Conservation (phyloP, 2,329 filamentous ascomycete species). For the Alternaria triticina region DNA sequence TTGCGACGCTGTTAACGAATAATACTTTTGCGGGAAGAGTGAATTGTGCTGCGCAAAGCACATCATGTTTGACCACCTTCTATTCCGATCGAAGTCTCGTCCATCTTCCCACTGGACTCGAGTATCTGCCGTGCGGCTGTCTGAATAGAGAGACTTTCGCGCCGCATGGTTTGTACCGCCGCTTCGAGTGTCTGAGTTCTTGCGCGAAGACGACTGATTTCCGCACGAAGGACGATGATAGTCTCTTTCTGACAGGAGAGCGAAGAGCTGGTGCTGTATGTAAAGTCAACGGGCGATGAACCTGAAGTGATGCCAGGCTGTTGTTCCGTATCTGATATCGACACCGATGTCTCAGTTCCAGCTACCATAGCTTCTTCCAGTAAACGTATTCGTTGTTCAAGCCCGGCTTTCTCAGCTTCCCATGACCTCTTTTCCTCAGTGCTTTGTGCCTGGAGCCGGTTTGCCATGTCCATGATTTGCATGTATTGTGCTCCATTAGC, state of each 20-base stretch:
- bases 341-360: constrained; percentile 11
- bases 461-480: constrained; percentile 59
- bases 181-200: constrained; percentile 36
- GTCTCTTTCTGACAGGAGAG: constrained; percentile 29
- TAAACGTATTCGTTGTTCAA: constrained; percentile 46
- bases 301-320: neutral
- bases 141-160: constrained; percentile 39
- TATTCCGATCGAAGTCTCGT: constrained; percentile 18
- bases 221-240: constrained; percentile 39
- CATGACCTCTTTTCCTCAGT: constrained; percentile 53
- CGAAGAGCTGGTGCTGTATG: neutral
- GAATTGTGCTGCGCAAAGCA: neutral
- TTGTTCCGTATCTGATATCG: neutral
- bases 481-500: constrained; percentile 58
- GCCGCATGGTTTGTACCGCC: constrained; percentile 34
- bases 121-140: constrained; percentile 32
- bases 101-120: constrained; percentile 35
- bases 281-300: neutral
- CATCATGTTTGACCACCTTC: neutral
- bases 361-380: constrained; percentile 45
- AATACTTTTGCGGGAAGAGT: neutral
- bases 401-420: constrained; percentile 46
- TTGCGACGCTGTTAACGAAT: neutral
- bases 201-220: constrained; percentile 37
- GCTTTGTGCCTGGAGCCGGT: constrained; percentile 52